phyloP scores from a whole-genome alignment of 148 eudicot species.

The Vaccinium corymbosum region DNA sequence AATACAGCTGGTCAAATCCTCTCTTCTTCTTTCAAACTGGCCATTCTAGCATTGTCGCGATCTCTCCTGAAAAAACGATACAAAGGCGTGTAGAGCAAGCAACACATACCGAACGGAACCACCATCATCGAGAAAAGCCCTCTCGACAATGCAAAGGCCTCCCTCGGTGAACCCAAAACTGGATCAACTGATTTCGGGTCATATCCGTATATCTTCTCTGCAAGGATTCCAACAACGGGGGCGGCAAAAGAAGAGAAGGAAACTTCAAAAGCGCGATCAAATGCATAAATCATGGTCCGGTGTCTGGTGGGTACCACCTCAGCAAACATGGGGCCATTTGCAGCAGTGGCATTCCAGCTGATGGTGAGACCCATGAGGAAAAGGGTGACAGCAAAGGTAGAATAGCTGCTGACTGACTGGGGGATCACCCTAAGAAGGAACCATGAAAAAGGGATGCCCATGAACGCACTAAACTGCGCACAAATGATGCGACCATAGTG shows the following conservation, averaged over 20 bases:
- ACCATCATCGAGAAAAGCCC: slow-evolving; percentile 94
- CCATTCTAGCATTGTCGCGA: slow-evolving; percentile 62
- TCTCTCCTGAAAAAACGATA: slow-evolving; percentile 64
- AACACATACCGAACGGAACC: slow-evolving; percentile 82
- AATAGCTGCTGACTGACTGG: slow-evolving; percentile 54
- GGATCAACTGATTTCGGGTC: slow-evolving; percentile 62
- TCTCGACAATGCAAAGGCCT: slow-evolving; percentile 78
- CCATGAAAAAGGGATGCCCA: slow-evolving; percentile 91
- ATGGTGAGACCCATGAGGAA: slow-evolving; percentile 82
- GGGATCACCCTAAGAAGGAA: slow-evolving; percentile 73
- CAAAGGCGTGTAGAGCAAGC: slow-evolving; percentile 78
- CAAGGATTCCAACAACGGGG: slow-evolving; percentile 83
- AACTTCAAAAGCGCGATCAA: slow-evolving; percentile 86
- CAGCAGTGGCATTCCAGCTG: slow-evolving; percentile 84
- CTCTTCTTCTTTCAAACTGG: slow-evolving; percentile 54
- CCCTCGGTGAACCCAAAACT: slow-evolving; percentile 49
- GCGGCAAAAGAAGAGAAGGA: slow-evolving; percentile 97
- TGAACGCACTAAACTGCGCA: slow-evolving; percentile 89
- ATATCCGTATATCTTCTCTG: slow-evolving; percentile 87
- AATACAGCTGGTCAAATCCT: slow-evolving; percentile 36
- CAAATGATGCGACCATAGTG: slow-evolving; percentile 75
- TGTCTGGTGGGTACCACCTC: slow-evolving; percentile 86
- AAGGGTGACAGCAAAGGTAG: slow-evolving; percentile 53
- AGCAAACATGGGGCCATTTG: slow-evolving; percentile 88
- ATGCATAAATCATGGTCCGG: slow-evolving; percentile 95